Base-by-base conservation (phyloP, 1,284 basidiomycete species). In the Fomitopsis palustris region DNA sequence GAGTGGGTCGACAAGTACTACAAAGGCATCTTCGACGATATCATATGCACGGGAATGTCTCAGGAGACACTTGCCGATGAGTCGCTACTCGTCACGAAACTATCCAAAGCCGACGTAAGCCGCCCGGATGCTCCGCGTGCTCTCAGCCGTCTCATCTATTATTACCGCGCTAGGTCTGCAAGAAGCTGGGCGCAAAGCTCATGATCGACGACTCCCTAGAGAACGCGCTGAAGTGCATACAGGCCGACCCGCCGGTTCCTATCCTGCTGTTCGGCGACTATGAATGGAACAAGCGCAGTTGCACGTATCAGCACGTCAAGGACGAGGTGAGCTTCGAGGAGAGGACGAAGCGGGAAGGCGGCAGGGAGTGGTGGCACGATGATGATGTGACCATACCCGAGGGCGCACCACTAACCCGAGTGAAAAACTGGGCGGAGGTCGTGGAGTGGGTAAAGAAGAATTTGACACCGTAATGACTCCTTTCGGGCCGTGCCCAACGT, bases 191-290 rank as follows among this genome's bases (percentile, higher is more conserved):
- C 25, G 87, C 89, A 17, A 75, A 80, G 51, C 70, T 93, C 41
- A 74, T 93, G 54, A 85, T 93, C 59, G 91, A 93, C 74, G 91
- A 93, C 74, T 90, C 88, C 3, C 70, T 85, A 37, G 91, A 93
- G 72, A 92, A 93, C 70, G 87, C 87, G 17, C 66, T 89, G 14
- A 80, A 85, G 57, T 85, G 85, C 60, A 78, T 79, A 0, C 76
- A 69, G 21, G 72, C 65, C 39, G 58, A 76, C 39, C 68, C 74
- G 17, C 75, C 76, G 1, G 72, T 82, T 16, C 82, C 78, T 2
- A 85, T 88, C n/a, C 74, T 93, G 37, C 78, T 93, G 6, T 92
- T 92, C 64, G 91, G 90, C n/a, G 74, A 82, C 51, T 91, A 92
- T 65, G 78, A 83, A 55, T 93, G 91, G 91, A 92, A 91, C 71